Conservation (phyloP, 2,329 filamentous ascomycete species). For the Ceratocystis harringtonii region DNA sequence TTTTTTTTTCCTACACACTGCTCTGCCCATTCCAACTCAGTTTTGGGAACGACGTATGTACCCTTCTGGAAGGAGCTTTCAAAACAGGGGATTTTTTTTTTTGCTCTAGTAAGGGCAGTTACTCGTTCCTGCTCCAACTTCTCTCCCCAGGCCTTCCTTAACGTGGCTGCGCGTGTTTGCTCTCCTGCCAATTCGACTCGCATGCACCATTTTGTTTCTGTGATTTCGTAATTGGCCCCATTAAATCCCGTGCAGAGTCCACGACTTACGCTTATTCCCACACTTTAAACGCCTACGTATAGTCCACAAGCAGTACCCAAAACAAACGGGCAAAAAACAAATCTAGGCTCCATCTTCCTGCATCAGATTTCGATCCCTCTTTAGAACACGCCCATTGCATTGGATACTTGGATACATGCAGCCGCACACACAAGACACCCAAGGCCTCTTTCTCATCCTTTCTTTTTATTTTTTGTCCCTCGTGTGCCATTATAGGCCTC, state of each 20-base stretch:
- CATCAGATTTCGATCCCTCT: conserved; percentile 14
- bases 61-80: neutral
- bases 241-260: neutral
- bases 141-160: neutral
- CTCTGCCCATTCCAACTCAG: neutral
- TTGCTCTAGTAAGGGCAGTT: neutral
- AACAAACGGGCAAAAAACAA: conserved; percentile 3
- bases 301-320: neutral
- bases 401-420: neutral
- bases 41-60: neutral
- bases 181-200: neutral
- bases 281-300: neutral
- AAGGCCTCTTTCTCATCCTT: conserved; percentile 5
- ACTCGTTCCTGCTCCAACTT: neutral
- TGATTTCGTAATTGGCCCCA: neutral
- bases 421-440: neutral
- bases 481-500: neutral
- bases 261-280: no score
- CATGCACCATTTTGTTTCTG: neutral
- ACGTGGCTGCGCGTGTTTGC: neutral
- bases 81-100: neutral
- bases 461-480: conserved; percentile 2
- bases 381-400: conserved; percentile 2
- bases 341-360: conserved; percentile 17
- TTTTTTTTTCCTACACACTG: neutral